Evolutionary conservation across 306 rosid species (phyloP).

Genomic region (Clitoria ternatea): DNA sequence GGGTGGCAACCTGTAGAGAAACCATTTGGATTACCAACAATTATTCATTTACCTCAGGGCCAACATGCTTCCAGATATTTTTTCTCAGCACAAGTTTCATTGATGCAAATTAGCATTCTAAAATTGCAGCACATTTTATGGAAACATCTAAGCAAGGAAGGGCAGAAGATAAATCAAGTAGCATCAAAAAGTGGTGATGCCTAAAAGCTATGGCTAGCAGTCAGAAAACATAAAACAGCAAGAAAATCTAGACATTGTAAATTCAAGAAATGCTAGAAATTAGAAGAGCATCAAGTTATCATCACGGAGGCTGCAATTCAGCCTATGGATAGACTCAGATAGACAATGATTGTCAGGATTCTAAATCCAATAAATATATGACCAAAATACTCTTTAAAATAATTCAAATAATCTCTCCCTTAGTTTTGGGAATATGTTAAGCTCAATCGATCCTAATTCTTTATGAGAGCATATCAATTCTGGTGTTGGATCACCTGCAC

Average conservation of each 20-base stretch:
- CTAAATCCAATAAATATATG: too few relatives aligned
- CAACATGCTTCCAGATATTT: not conserved
- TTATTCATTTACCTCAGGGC: not conserved
- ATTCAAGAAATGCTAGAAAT: too few relatives aligned
- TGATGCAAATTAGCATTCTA: not conserved
- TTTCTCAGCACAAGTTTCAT: not conserved
- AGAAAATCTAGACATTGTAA: not conserved
- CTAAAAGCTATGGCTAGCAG: not conserved
- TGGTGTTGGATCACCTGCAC: not conserved
- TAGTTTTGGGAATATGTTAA: too few relatives aligned
- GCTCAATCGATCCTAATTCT: not conserved
- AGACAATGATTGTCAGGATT: not conserved
- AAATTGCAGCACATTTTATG: not conserved
- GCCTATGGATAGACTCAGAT: not conserved
- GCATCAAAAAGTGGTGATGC: not conserved
- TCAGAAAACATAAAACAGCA: not conserved
- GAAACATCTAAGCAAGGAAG: not conserved
- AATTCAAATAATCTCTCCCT: too few relatives aligned
- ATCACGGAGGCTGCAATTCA: not conserved
- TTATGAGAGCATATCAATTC: not conserved
- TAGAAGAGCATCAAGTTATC: not conserved
- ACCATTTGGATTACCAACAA: constrained; percentile 18
- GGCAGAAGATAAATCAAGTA: not conserved
- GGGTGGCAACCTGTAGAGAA: constrained; percentile 64
- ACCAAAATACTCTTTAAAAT: too few relatives aligned